Conservation (phyloP, 768 basidiomycete species). For the Trametes punicea region DNA sequence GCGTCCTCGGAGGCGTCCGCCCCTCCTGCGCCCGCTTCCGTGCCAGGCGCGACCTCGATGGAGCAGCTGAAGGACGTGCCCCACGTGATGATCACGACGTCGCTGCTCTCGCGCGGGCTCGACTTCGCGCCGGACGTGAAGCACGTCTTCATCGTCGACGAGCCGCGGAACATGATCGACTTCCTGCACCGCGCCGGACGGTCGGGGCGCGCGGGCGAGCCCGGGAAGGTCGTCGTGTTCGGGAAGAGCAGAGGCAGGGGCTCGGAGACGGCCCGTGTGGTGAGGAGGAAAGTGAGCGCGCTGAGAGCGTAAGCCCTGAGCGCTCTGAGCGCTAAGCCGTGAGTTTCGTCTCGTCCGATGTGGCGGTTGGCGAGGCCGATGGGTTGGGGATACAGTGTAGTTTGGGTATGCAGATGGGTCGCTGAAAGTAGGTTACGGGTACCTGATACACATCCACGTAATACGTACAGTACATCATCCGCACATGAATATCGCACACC, state of each 20-base stretch:
- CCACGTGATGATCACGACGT: constrained; percentile 83
- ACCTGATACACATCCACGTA: not conserved
- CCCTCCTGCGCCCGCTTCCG: not conserved
- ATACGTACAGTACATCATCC: not conserved
- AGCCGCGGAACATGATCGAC: constrained; percentile 87
- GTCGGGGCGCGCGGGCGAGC: constrained; percentile 68
- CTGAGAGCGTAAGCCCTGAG: constrained; percentile 22
- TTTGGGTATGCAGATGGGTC: too few species aligned
- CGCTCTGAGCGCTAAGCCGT: too few species aligned
- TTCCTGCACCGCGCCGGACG: constrained; percentile 91
- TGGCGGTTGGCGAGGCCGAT: too few species aligned
- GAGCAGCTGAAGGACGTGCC: constrained; percentile 34
- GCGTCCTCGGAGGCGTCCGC: not conserved
- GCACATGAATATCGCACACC: not conserved
- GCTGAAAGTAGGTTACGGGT: too few species aligned
- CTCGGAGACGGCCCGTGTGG: constrained; percentile 47
- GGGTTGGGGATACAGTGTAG: too few species aligned
- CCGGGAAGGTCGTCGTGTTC: constrained; percentile 73
- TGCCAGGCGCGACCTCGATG: not conserved
- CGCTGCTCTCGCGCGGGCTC: constrained; percentile 84
- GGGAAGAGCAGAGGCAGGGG: constrained; percentile 68
- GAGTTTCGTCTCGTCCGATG: too few species aligned
- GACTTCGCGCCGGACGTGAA: constrained; percentile 81
- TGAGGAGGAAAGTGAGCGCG: constrained; percentile 48
- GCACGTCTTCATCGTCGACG: constrained; percentile 85